Evolutionary conservation across 208 protist genomes (phyloP).

Genomic region (Trypanosoma cruzi): DNA sequence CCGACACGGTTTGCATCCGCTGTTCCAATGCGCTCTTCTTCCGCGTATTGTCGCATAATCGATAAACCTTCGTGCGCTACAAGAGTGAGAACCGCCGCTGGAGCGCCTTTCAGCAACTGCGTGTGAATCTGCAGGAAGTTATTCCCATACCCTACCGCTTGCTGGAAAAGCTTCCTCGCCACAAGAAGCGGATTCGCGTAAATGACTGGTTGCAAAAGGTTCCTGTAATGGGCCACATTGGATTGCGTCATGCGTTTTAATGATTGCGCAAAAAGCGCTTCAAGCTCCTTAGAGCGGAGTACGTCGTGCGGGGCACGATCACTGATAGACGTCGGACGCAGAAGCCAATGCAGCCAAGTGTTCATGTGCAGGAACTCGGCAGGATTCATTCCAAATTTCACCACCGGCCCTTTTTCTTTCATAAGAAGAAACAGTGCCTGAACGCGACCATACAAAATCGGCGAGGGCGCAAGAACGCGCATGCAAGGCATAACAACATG

Average conservation of each 20-base stretch:
- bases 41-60: conserved; percentile 52
- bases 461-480: conserved; percentile 66
- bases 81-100: conserved; percentile 56
- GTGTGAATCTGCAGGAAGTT: conserved; percentile 74
- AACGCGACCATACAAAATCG: conserved; percentile 58
- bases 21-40: conserved; percentile 39
- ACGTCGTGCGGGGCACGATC: conserved; percentile 54
- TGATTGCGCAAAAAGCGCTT: conserved; percentile 63
- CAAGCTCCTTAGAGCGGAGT: conserved; percentile 57
- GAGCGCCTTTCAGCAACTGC: conserved; percentile 53
- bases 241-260: conserved; percentile 69
- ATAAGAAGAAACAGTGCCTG: conserved; percentile 36
- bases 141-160: conserved; percentile 81
- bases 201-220: conserved; percentile 51
- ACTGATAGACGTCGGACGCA: not conserved
- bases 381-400: conserved; percentile 32
- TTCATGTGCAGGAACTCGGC: conserved; percentile 41
- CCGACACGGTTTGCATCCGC: conserved; percentile 45
- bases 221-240: conserved; percentile 60
- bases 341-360: conserved; percentile 25
- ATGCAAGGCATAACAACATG: conserved; percentile 72
- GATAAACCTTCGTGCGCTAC: conserved; percentile 54
- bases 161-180: conserved; percentile 62
- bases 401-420: conserved; percentile 14
- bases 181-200: conserved; percentile 75